Conservation (phyloP, 2,329 filamentous ascomycete genomes). For the Akanthomyces muscarius region DNA sequence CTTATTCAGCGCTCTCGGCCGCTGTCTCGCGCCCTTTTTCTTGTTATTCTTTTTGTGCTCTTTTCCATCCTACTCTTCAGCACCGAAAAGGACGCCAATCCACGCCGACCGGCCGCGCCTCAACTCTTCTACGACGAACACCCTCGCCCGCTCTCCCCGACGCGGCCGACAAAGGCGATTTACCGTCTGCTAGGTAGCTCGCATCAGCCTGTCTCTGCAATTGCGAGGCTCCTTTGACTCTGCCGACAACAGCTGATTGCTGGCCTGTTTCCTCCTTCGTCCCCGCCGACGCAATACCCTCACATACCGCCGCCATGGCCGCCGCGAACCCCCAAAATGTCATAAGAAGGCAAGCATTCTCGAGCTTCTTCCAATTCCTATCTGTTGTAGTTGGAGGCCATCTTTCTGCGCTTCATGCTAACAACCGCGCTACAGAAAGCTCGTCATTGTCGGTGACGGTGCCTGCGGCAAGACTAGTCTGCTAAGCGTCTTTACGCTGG, state of each 20-base stretch:
- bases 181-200: not conserved
- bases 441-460: constrained; percentile 95
- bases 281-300: not conserved
- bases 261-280: not conserved
- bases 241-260: not conserved
- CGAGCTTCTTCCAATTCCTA: not conserved
- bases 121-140: not conserved
- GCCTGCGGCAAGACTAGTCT: constrained; percentile 98
- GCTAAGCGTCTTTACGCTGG: constrained; percentile 93
- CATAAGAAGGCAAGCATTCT: constrained; percentile 16
- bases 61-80: not conserved
- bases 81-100: not conserved
- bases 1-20: not conserved
- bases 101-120: not conserved
- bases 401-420: not conserved
- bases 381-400: not conserved
- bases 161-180: not conserved
- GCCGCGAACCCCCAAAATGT: constrained; percentile 16
- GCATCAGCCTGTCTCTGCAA: not conserved
- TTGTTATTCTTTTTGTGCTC: not conserved
- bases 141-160: not conserved
- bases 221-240: not conserved
- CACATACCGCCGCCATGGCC: constrained; percentile 15
- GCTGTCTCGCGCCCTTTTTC: not conserved
- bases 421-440: constrained; percentile 59